A percentile compares a stretch with the other conserved stretches of the same genome.
phyloP scores from a whole-genome alignment of 73 alveolate genomes.

The Paraurostyla sp. region DNA sequence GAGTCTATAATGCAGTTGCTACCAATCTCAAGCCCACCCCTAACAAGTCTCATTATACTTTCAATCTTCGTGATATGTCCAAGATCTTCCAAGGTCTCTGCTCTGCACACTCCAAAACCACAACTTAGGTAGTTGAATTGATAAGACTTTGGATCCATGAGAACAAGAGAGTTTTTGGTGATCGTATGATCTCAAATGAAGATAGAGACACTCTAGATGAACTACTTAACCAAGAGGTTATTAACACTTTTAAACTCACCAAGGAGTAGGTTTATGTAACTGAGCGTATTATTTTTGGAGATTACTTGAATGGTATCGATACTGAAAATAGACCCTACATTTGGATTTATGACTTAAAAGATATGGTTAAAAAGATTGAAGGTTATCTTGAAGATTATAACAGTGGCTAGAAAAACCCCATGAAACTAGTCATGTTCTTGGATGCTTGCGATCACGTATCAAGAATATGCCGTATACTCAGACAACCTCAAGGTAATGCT shows the following conservation, averaged over 20 bases:
- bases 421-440: conserved; percentile 99
- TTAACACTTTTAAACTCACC: conserved; percentile 68
- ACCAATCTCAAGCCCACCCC: conserved; percentile 90
- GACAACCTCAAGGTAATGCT: conserved; percentile 99
- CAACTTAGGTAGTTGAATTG: conserved; percentile 75
- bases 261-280: conserved; percentile 75
- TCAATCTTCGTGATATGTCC: conserved; percentile 95
- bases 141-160: conserved; percentile 96
- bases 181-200: conserved; percentile 86
- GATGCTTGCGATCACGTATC: conserved; percentile 99
- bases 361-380: conserved; percentile 86
- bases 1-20: conserved; percentile 63
- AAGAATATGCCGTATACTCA: conserved; percentile 97
- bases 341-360: conserved; percentile 82
- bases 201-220: conserved; percentile 92
- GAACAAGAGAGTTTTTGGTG: conserved; percentile 93
- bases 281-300: conserved; percentile 98
- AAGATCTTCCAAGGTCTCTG: conserved; percentile 90
- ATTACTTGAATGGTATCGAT: conserved; percentile 86
- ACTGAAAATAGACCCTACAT: conserved; percentile 90
- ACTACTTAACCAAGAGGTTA: conserved; percentile 80
- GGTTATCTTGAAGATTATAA: conserved; percentile 95
- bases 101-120: conserved; percentile 79
- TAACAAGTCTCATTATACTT: conserved; percentile 93
- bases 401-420: conserved; percentile 86